Conservation (phyloP, 495 filamentous ascomycete genomes). For the Oidiodendron maius region DNA sequence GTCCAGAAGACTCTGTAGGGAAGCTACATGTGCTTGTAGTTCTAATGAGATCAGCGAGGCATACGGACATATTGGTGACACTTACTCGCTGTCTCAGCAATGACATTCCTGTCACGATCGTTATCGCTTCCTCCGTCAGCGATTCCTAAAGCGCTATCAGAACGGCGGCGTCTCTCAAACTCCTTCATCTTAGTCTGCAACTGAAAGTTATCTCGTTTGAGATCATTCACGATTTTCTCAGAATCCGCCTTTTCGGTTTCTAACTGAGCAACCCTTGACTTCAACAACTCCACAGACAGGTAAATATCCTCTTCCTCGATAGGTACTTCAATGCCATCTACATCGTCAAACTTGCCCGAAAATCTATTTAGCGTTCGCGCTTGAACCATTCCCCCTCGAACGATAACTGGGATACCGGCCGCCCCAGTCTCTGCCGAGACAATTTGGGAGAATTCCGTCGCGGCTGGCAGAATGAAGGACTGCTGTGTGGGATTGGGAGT, state of each 20-base stretch:
- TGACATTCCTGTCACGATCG: not conserved
- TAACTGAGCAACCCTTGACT: slow-evolving; percentile 28
- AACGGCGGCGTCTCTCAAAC: not conserved
- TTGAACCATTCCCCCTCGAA: not conserved
- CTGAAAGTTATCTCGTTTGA: slow-evolving; percentile 2
- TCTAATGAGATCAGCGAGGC: not conserved
- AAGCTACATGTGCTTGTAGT: not conserved
- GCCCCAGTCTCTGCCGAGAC: slow-evolving; percentile 28
- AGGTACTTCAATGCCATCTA: slow-evolving; percentile 1
- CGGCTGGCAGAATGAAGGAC: slow-evolving; percentile 34
- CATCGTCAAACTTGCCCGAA: not conserved
- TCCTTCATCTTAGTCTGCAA: slow-evolving; percentile 1
- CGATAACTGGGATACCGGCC: not conserved
- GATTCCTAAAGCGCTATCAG: slow-evolving; percentile 9
- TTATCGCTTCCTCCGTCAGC: slow-evolving; percentile 5
- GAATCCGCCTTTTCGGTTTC: slow-evolving; percentile 28
- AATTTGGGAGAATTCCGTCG: slow-evolving; percentile 32
- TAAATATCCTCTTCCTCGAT: slow-evolving; percentile 14
- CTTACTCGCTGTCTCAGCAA: not conserved
- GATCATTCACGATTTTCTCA: slow-evolving; percentile 2
- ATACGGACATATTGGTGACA: not conserved
- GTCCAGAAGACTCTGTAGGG: not conserved
- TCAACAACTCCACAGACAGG: slow-evolving; percentile 7
- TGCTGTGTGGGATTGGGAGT: slow-evolving; percentile 22
- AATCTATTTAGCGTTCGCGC: not conserved